Conservation (phyloP, 2,329 filamentous ascomycete species). For the Gliomastix tumulicola region DNA sequence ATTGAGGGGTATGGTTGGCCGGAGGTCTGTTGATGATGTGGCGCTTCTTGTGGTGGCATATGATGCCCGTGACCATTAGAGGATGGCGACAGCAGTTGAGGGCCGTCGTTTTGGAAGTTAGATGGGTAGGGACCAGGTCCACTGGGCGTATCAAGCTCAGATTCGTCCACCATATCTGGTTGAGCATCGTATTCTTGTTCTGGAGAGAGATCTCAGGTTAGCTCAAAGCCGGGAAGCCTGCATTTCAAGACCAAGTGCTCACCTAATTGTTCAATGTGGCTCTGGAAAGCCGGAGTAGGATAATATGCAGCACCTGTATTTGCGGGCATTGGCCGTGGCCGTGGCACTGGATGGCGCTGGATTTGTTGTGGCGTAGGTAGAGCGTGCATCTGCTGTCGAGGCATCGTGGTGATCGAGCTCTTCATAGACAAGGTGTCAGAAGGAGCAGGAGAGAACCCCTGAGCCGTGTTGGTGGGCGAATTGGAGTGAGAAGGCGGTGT, state of each 20-base stretch:
- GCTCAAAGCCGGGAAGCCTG: slow-evolving; percentile 44
- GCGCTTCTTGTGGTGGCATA: slow-evolving; percentile 24
- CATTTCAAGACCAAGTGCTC: slow-evolving; percentile 63
- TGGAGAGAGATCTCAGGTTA: slow-evolving; percentile 65
- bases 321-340: slow-evolving; percentile 24
- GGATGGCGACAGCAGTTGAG: slow-evolving; percentile 34
- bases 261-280: slow-evolving; percentile 93
- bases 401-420: slow-evolving; percentile 22
- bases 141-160: slow-evolving; percentile 60
- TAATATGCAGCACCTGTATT: slow-evolving; percentile 56
- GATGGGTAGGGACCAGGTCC: slow-evolving; percentile 60
- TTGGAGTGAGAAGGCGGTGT: slow-evolving; percentile 72
- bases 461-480: slow-evolving; percentile 40
- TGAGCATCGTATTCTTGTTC: slow-evolving; percentile 97
- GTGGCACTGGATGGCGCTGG: slow-evolving; percentile 18
- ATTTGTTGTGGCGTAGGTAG: slow-evolving; percentile 14
- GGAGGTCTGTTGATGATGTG: slow-evolving; percentile 24
- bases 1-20: slow-evolving; percentile 51
- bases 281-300: slow-evolving; percentile 76
- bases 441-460: slow-evolving; percentile 33
- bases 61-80: slow-evolving; percentile 29
- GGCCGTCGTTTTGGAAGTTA: slow-evolving; percentile 40
- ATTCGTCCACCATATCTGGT: slow-evolving; percentile 80
- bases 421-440: slow-evolving; percentile 42
- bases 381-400: slow-evolving; percentile 21